Conservation (phyloP, 2,329 filamentous ascomycete species). For the Amauroascus niger region DNA sequence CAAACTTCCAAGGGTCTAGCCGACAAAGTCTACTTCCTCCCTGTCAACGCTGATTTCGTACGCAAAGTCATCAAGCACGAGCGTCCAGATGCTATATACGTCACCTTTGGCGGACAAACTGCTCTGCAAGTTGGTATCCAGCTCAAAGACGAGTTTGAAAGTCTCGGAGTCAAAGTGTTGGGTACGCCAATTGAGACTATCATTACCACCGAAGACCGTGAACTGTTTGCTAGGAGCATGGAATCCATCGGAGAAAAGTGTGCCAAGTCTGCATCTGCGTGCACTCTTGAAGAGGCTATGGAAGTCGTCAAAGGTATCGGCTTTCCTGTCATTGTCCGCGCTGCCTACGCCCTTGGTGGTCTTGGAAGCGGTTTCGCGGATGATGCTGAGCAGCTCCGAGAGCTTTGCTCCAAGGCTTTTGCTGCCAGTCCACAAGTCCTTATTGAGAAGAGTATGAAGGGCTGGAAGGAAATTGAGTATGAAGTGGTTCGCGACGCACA, state of each 20-base stretch:
- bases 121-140: conserved; percentile 94
- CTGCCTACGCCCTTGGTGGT: conserved; percentile 90
- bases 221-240: conserved; percentile 96
- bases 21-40: conserved; percentile 97
- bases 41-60: conserved; percentile 93
- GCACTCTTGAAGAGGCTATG: conserved; percentile 77
- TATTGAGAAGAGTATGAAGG: conserved; percentile 98
- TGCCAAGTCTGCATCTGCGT: conserved; percentile 91
- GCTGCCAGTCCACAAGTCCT: conserved; percentile 91
- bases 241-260: conserved; percentile 97
- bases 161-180: conserved; percentile 82
- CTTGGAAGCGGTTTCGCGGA: conserved; percentile 93
- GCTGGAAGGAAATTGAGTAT: conserved; percentile 99
- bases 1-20: conserved; percentile 96
- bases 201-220: conserved; percentile 95
- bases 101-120: conserved; percentile 95
- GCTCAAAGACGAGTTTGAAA: conserved; percentile 93
- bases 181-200: conserved; percentile 97
- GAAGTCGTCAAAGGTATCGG: conserved; percentile 81
- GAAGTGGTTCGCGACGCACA: conserved; percentile 91
- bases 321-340: conserved; percentile 93
- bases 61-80: conserved; percentile 95
- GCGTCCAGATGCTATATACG: conserved; percentile 90
- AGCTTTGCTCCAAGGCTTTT: conserved; percentile 89
- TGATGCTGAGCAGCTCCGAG: conserved; percentile 68